A percentile compares a stretch with the other conserved stretches of the same genome.
These are phyloP conservation scores for Neolentinus lepideus DNA, from an alignment of 1,284 basidiomycete species.

Conservation along the genomic window DNA sequence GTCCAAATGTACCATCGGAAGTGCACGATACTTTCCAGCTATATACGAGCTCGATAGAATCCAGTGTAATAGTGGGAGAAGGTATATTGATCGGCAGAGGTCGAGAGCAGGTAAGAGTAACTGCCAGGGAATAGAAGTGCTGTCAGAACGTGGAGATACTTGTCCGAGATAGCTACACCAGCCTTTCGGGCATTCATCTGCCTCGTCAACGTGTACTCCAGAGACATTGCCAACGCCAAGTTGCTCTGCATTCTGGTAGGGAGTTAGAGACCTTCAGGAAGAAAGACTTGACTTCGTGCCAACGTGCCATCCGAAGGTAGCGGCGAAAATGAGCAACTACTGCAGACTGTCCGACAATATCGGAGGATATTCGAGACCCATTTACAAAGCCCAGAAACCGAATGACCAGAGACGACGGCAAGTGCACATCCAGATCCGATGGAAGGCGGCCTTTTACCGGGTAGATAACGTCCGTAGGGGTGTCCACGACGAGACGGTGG, in stretches of 20 bases:
- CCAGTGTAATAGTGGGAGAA: slow-evolving; percentile 30
- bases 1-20: neutral
- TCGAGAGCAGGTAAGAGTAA: slow-evolving; percentile 37
- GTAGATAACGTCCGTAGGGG: slow-evolving; percentile 23
- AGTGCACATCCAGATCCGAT: slow-evolving; percentile 41
- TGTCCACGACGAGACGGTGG: slow-evolving; percentile 31
- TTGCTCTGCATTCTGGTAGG: slow-evolving; percentile 44
- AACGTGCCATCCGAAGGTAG: slow-evolving; percentile 43
- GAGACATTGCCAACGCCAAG: slow-evolving; percentile 54
- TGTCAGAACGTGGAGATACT: neutral
- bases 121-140: slow-evolving; percentile 20
- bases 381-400: slow-evolving; percentile 46
- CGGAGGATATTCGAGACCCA: slow-evolving; percentile 28
- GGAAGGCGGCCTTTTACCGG: slow-evolving; percentile 33
- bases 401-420: slow-evolving; percentile 43
- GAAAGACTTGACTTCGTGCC: slow-evolving; percentile 2
- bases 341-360: slow-evolving; percentile 4
- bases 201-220: slow-evolving; percentile 34
- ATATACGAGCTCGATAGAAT: slow-evolving; percentile 46
- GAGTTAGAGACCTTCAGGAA: slow-evolving; percentile 1
- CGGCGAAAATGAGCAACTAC: neutral
- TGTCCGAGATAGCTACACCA: slow-evolving; percentile 6
- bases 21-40: slow-evolving; percentile 29
- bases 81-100: slow-evolving; percentile 24
- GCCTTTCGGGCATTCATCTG: slow-evolving; percentile 38